phyloP scores from a whole-genome alignment of 176 grass and related monocot genomes.

The Ananas comosus region DNA sequence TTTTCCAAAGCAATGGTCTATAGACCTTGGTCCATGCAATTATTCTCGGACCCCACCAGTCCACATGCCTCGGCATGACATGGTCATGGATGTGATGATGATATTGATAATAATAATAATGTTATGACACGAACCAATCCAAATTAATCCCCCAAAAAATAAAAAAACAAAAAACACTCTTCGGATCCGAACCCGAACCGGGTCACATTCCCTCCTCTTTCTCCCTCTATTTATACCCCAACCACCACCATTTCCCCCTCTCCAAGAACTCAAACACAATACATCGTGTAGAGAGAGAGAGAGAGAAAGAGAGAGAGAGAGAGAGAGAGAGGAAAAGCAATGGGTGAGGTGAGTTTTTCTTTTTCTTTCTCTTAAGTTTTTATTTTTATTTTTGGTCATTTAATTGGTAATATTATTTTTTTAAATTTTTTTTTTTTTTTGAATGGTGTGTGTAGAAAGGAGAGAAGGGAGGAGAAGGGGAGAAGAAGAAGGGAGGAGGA shows the following conservation, averaged over 20 bases:
- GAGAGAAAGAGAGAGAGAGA: background rate
- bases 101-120: too few species aligned
- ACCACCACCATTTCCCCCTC: background rate
- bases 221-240: background rate
- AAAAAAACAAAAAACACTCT: too few species aligned
- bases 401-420: background rate
- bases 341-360: background rate
- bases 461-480: conserved; percentile 10
- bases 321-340: background rate
- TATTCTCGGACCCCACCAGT: too few species aligned
- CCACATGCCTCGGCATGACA: too few species aligned
- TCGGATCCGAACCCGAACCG: background rate
- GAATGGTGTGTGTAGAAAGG: background rate
- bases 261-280: background rate
- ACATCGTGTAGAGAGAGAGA: background rate
- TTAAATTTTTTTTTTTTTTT: too few species aligned
- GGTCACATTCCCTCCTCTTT: background rate
- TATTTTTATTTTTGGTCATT: background rate
- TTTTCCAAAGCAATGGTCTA: too few species aligned
- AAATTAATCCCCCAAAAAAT: too few species aligned
- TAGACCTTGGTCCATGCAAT: too few species aligned
- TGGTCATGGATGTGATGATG: too few species aligned
- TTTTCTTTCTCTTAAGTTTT: background rate
- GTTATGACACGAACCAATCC: too few species aligned
- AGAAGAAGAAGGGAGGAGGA: background rate